Evolutionary conservation across 2,329 filamentous ascomycete species (phyloP), one percentile per base, ranked within the genome.

Genomic region (Colletotrichum sp.): DNA sequence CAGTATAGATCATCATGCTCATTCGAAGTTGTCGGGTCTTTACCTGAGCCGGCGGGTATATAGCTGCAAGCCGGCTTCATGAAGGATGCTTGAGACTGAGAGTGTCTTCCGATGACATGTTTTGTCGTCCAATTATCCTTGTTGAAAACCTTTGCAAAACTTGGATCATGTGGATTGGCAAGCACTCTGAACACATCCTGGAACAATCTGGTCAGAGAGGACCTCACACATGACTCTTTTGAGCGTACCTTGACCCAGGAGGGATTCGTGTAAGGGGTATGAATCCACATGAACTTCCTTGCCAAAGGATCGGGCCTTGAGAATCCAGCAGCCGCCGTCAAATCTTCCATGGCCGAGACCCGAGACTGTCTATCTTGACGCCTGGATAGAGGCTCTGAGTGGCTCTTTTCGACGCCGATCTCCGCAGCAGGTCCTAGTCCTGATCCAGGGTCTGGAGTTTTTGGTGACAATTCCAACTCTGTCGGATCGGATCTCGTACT

Each of bases 241-340:
- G 30, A 9, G 6, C 8, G 76, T 79, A 90, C 89, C 84, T 89
- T 90, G 4, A 91, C 90, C 90, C 90, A 92, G 0, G 88, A 86
- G 0, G 90, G 89, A 68, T 92, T 91, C 10, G 89, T 92, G 32
- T 88, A 91, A 0, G 90, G 89, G 21, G 90, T 78, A 81, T 92
- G 90, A 63, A 92, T 87, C 90, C 90, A 92, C 78, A 89, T 87
- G 78, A 91, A 91, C 80, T 88, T 90, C 28, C 88, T 86, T 4
- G 80, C 78, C 3, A 21, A 8, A 3, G 84, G 82, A 64, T 85
- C 81, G 0, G 86, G 86, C 30, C 86, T 80, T 6, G 85, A 86
- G 77, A 87, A 87, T 0, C 86, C 86, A 21, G 44, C 44, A 13
- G 44, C 44, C 2, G 85, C 85, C 0, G 82, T 80, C 49, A 83